Evolutionary conservation across 208 protist genomes (phyloP), one percentile per base, ranked within the genome.

Genomic region (Crithidia fasciculata): DNA sequence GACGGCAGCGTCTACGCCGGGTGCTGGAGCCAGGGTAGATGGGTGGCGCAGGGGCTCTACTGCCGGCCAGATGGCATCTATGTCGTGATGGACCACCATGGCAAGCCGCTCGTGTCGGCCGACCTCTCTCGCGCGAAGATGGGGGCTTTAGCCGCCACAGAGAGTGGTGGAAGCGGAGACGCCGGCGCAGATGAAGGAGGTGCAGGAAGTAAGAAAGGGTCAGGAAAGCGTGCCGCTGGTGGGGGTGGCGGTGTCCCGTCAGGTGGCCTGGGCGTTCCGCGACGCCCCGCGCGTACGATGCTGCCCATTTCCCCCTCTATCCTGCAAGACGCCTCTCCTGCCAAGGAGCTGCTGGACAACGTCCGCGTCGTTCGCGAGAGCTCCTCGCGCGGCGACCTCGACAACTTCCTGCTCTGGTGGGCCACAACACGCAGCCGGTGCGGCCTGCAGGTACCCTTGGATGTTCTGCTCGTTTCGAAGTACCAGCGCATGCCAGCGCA

Each of bases 31-130:
- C 81, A 87, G 28, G 81, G 86, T 10, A 65, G 69, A 44, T 94
- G 87, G 87, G 90, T 95, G 16, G 83, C 87, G 4, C 82, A 87
- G 16, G 93, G 93, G 9, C 69, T 95, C n/a, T 94, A 94, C 69
- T 86, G 81, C 64, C 80, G 89, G 16, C 68, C 72, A 2, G 90
- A 96, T 65, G 92, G 92, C 5, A 68, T 88, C 39, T 85, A 82
- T 44, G 70, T 96, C 61, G 83, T 94, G 50, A 90, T 95, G 82
- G 81, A 95, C 57, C 37, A 54, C 10, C 47, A 66, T 6, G 92
- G 92, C 3, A 44, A 76, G 36, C 86, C 88, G 15, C 56, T 95
- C 3, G 60, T 89, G 47, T 40, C 65, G 5, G 57, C 58, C 8
- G 49, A 61, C 18, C 4, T 60, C 19, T 13, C 49, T 18, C 52